phyloP scores from a whole-genome alignment of 2,329 filamentous ascomycete species.

The Penicillium sp. region DNA sequence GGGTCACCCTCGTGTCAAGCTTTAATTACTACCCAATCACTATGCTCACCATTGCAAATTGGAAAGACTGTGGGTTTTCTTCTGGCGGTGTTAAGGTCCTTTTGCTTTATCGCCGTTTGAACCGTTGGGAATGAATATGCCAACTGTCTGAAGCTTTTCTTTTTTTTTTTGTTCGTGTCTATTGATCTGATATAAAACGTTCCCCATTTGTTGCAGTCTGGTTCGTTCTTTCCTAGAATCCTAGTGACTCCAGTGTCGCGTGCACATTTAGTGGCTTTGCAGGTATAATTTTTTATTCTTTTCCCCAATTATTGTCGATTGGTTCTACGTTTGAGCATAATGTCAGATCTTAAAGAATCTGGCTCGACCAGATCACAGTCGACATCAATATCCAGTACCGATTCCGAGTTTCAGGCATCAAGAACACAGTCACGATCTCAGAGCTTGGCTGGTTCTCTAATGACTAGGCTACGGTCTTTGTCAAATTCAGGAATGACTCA shows the following conservation, averaged over 20 bases:
- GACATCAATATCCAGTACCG: conserved; percentile 17
- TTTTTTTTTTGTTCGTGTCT: not conserved
- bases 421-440: conserved; percentile 3
- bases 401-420: conserved; percentile 10
- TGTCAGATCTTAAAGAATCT: conserved; percentile 10
- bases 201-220: not conserved
- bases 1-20: not conserved
- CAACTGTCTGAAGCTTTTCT: not conserved
- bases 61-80: not conserved
- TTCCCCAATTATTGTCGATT: not conserved
- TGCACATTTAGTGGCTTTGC: not conserved
- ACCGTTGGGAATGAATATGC: not conserved
- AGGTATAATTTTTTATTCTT: not conserved
- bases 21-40: not conserved
- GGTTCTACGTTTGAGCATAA: not conserved
- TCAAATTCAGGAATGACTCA: conserved; percentile 14
- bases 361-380: conserved; percentile 14
- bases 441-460: conserved; percentile 2
- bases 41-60: not conserved
- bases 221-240: not conserved
- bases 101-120: conserved; percentile 3
- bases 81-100: not conserved
- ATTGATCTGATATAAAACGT: not conserved
- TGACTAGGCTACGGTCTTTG: conserved; percentile 15
- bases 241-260: not conserved